Conservation (phyloP, 129 eudicot genomes). For the Erigeron canadensis region DNA sequence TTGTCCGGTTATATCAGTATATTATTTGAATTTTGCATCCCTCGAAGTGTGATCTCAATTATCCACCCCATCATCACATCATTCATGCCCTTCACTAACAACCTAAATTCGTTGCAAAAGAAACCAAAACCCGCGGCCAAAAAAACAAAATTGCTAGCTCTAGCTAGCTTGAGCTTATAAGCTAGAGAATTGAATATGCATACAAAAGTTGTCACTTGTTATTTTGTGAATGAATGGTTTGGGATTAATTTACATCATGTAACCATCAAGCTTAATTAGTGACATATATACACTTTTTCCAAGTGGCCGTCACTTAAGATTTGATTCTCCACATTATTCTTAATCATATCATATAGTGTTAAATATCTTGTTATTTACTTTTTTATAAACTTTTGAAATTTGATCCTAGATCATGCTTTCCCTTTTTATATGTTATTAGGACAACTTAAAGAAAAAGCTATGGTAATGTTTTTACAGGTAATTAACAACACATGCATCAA, state of each 20-base stretch:
- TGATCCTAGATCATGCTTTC: neutral
- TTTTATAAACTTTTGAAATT: neutral
- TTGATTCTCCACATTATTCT: too few relatives aligned
- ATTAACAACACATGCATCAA: neutral
- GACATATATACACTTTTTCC: neutral
- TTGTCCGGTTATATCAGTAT: conserved; percentile 18
- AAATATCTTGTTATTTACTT: neutral
- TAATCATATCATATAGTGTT: neutral
- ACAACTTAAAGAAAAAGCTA: conserved; percentile 4
- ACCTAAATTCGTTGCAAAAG: neutral
- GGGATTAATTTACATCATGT: neutral
- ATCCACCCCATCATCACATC: neutral
- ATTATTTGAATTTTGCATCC: conserved; percentile 23
- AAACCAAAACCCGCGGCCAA: neutral
- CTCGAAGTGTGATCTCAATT: neutral
- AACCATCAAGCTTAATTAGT: neutral
- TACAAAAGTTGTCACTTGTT: too few relatives aligned
- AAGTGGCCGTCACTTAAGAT: conserved; percentile 6
- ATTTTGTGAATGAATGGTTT: neutral
- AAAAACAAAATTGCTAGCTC: too few relatives aligned
- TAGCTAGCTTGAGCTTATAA: too few relatives aligned
- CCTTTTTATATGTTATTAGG: neutral
- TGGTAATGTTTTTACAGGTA: neutral
- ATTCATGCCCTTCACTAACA: neutral
- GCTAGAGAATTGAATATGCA: too few relatives aligned